Conservation (phyloP, 2,329 filamentous ascomycete genomes). For the Colletotrichum trifolii region DNA sequence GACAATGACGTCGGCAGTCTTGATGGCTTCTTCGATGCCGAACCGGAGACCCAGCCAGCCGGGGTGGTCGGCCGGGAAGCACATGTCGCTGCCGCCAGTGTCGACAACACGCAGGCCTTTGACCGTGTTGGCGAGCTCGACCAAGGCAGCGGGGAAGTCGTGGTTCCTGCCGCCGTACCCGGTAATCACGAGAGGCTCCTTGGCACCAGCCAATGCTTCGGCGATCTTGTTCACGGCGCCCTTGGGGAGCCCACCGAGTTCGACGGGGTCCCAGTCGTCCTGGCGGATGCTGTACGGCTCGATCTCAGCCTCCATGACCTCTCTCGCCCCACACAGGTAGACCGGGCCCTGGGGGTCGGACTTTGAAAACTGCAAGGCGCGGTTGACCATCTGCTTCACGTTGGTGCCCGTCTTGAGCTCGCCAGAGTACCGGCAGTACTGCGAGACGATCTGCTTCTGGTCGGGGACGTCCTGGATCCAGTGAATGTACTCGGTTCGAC, state of each 20-base stretch:
- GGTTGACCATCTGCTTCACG: constrained; percentile 85
- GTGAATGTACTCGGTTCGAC: constrained; percentile 79
- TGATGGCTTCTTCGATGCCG: constrained; percentile 78
- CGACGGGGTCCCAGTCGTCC: constrained; percentile 76
- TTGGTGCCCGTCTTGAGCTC: constrained; percentile 84
- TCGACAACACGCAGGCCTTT: constrained; percentile 79
- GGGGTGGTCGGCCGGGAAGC: constrained; percentile 78
- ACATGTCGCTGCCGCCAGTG: constrained; percentile 83
- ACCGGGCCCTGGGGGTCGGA: constrained; percentile 80
- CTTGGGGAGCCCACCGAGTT: constrained; percentile 68
- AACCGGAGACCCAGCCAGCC: constrained; percentile 78
- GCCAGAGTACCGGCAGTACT: constrained; percentile 82
- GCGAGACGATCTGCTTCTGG: constrained; percentile 78
- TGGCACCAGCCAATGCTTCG: constrained; percentile 70
- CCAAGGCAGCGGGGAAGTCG: constrained; percentile 67
- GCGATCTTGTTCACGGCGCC: constrained; percentile 69
- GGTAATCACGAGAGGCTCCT: constrained; percentile 75
- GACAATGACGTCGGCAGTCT: constrained; percentile 83
- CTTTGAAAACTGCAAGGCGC: constrained; percentile 79
- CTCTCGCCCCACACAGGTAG: constrained; percentile 77
- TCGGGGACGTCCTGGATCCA: constrained; percentile 83
- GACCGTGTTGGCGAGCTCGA: constrained; percentile 74
- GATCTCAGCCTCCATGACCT: constrained; percentile 86
- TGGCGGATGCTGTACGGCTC: constrained; percentile 77
- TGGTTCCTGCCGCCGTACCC: constrained; percentile 80